These are phyloP conservation scores for Piloderma croceum DNA, from an alignment of 768 basidiomycete species.

Conservation along the genomic window DNA sequence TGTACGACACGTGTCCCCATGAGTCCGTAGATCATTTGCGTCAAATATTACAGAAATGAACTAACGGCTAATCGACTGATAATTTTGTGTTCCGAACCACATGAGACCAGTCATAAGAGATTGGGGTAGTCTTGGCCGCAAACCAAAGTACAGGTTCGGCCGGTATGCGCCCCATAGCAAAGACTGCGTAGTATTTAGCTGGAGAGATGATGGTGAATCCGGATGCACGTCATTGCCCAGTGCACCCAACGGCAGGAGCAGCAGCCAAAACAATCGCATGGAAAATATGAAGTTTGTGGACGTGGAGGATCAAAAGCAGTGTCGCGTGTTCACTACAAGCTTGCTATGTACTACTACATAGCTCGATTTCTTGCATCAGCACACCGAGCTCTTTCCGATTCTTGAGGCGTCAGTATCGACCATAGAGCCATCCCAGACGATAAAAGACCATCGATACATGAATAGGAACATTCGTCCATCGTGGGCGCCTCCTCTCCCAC, in stretches of 20 bases:
- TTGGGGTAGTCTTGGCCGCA: slow-evolving; percentile 77
- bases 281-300: no score
- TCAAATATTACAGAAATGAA: slow-evolving; percentile 10
- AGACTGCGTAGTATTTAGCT: slow-evolving; percentile 46
- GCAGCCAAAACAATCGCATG: slow-evolving; percentile 44
- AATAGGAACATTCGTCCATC: no score
- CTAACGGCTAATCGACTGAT: slow-evolving; percentile 61
- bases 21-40: slow-evolving; percentile 4
- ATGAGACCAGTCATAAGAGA: slow-evolving; percentile 91
- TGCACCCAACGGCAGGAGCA: slow-evolving; percentile 42
- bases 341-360: no score
- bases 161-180: slow-evolving; percentile 84
- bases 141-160: slow-evolving; percentile 92
- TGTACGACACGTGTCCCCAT: slow-evolving; percentile 24
- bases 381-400: no score
- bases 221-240: slow-evolving; percentile 31
- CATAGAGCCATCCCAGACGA: no score
- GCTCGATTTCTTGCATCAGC: no score
- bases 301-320: no score
- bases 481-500: no score
- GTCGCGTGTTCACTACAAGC: no score
- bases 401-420: no score
- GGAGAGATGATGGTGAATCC: no score
- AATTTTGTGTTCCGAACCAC: slow-evolving; percentile 91
- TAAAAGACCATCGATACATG: no score